Conservation (phyloP, 78 protist genomes). For the slime mould (Dictyostelium discoideum) region dicty_2.7 NC_007088.5:3724001-3724500, state of each 20-base stretch:
- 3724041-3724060: neutral
- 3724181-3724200: neutral
- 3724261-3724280: neutral
- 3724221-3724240: constrained; percentile 3
- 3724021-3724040: neutral
- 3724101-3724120: neutral
- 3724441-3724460: neutral
- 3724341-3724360: neutral
- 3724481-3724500: constrained; percentile 2
- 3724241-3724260: neutral
- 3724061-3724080: neutral
- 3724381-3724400: neutral
- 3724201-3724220: neutral
- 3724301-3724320: too few species aligned
- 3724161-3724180: neutral
- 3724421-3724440: neutral
- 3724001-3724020: neutral
- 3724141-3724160: neutral
- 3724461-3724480: neutral
- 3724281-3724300: too few species aligned
- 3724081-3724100: neutral
- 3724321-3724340: neutral
- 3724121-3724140: neutral
- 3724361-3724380: too few species aligned
- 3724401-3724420: too few species aligned